A percentile compares a stretch with the other conserved stretches of the same genome.
phyloP scores from a whole-genome alignment of 2,329 filamentous ascomycete species.

The Mycogone perniciosa region DNA sequence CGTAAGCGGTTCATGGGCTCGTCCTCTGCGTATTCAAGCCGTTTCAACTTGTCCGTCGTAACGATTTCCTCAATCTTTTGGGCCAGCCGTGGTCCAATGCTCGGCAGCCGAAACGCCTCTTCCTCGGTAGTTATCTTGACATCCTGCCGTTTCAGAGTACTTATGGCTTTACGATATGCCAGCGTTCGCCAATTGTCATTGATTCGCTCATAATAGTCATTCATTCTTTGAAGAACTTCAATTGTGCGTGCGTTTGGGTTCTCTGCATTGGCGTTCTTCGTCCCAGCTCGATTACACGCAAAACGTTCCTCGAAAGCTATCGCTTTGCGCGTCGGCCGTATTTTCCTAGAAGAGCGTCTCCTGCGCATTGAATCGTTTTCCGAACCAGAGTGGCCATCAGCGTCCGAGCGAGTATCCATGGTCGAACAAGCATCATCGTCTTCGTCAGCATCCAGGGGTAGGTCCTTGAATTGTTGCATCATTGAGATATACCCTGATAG shows the following conservation, averaged over 20 bases:
- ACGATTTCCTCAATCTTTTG: conserved; percentile 88
- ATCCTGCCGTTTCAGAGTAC: conserved; percentile 61
- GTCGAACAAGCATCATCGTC: conserved; percentile 32
- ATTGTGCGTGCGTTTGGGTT: conserved; percentile 75
- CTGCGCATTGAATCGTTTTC: conserved; percentile 16
- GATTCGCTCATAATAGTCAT: conserved; percentile 66
- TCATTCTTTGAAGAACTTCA: conserved; percentile 70
- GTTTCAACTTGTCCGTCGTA: conserved; percentile 61
- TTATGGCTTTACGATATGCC: conserved; percentile 72
- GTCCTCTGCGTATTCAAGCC: conserved; percentile 62
- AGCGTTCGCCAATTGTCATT: conserved; percentile 69
- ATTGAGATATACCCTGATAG: conserved; percentile 60
- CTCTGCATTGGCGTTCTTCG: conserved; percentile 32
- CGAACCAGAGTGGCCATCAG: conserved; percentile 16
- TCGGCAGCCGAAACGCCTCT: conserved; percentile 61
- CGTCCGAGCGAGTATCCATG: conserved; percentile 7
- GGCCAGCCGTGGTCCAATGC: conserved; percentile 67
- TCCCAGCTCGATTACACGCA: conserved; percentile 48
- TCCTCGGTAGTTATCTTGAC: conserved; percentile 59
- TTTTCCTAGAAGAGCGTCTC: conserved; percentile 15
- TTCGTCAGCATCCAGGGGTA: conserved; percentile 49
- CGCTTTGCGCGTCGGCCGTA: conserved; percentile 21
- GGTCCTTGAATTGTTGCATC: conserved; percentile 51
- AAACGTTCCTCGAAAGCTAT: conserved; percentile 43
- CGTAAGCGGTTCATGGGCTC: conserved; percentile 62